Percentiles rank a stretch among this genome's conserved stretches.
Evolutionary conservation across 1,284 basidiomycete genomes (phyloP).

Genomic region (Sporisorium scitamineum): DNA sequence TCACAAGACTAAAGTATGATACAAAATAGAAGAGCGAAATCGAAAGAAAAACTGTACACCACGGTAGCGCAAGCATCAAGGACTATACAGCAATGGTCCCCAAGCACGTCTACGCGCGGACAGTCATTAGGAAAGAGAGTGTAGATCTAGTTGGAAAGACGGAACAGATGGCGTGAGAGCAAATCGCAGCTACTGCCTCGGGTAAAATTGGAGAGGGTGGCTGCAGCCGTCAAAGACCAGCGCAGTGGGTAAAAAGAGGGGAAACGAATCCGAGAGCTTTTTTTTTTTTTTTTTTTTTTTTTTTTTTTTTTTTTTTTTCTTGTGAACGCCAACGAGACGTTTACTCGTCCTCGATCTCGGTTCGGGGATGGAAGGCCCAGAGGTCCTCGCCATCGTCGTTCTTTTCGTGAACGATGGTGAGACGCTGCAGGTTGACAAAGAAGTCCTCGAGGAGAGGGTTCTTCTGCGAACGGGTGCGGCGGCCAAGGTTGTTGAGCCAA

Average conservation of each 20-base stretch:
- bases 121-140: constrained; percentile 31
- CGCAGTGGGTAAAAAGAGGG: constrained; percentile 1
- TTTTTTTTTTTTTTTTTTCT: not conserved
- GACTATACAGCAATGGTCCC: constrained; percentile 7
- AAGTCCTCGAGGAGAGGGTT: constrained; percentile 73
- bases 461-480: constrained; percentile 71
- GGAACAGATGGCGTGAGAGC: constrained; percentile 21
- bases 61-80: not conserved
- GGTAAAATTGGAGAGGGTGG: constrained; percentile 9
- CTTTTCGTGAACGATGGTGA: constrained; percentile 73
- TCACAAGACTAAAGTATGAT: constrained; percentile 1
- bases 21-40: constrained; percentile 9
- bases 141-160: constrained; percentile 45
- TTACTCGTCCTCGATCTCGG: constrained; percentile 69
- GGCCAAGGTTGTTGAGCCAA: constrained; percentile 73
- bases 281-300: not conserved
- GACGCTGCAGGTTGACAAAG: constrained; percentile 72
- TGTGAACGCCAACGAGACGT: not conserved
- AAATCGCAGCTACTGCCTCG: constrained; percentile 9
- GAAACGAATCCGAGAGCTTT: not conserved
- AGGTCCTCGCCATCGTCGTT: constrained; percentile 63
- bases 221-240: constrained; percentile 6
- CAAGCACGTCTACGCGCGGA: constrained; percentile 13
- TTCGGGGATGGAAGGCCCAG: constrained; percentile 67
- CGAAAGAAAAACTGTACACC: not conserved